These are phyloP conservation scores for Pleodorina starrii DNA, from an alignment of 139 green algal genomes.

Conservation along the genomic window DNA sequence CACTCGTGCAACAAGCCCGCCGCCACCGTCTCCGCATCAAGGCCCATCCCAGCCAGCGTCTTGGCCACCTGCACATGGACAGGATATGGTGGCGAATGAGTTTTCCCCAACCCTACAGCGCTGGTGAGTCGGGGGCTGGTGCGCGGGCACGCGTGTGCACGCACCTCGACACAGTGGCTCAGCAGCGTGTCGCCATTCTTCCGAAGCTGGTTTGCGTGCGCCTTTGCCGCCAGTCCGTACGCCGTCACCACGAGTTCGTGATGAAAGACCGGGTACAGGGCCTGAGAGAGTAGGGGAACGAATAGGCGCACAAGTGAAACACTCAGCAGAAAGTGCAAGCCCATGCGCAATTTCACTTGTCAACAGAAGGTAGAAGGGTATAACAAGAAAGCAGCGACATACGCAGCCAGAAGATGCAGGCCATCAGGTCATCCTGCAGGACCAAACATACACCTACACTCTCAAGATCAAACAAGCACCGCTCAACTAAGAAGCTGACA, in stretches of 20 bases:
- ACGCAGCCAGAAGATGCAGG: background rate
- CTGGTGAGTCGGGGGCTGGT: background rate
- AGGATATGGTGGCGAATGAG: background rate
- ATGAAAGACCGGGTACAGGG: conserved; percentile 52
- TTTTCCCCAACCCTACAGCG: background rate
- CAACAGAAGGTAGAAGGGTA: too few species aligned
- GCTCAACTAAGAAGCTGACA: background rate
- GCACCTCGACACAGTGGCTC: conserved; percentile 66
- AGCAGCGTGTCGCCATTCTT: conserved; percentile 70
- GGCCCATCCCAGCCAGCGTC: conserved; percentile 76
- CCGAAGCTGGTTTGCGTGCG: conserved; percentile 66
- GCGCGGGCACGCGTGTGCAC: conserved; percentile 44
- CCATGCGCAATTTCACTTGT: background rate
- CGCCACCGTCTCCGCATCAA: conserved; percentile 76
- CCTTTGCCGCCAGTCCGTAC: conserved; percentile 56
- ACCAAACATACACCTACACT: background rate
- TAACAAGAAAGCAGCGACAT: background rate
- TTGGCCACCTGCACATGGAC: conserved; percentile 42
- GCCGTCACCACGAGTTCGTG: conserved; percentile 54
- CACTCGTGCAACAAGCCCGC: conserved; percentile 81
- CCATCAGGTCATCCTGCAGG: too few species aligned
- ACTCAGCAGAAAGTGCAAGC: background rate
- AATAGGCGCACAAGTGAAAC: background rate
- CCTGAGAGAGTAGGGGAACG: conserved; percentile 33
- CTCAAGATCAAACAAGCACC: background rate